Evolutionary conservation across 2,329 filamentous ascomycete genomes (phyloP), one percentile per base, ranked within the genome.

Genomic region (Furcasterigmium furcatum): DNA sequence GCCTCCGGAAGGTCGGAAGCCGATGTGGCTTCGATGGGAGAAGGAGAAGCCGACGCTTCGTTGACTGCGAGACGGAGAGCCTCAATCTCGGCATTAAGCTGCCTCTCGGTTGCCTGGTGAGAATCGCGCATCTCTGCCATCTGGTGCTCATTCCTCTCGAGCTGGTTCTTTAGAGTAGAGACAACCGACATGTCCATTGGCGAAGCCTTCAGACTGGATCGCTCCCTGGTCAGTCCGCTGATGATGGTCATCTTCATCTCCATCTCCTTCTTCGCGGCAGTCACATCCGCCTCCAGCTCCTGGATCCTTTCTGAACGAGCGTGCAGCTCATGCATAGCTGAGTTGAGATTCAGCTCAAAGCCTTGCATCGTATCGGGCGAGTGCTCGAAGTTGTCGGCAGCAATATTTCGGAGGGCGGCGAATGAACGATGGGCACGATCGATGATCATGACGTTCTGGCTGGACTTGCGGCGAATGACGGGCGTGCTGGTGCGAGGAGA

Each of bases 211-310:
- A 96, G 77, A 68, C 91, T 96, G 4, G 90, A 92, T 48, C 95
- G 79, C 66, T 99, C 95, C 44, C 94, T 85, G 4, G 94, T 95
- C 52, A 99, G 75, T 7, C 94, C 94, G 24, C 90, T 89, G 56
- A 99, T 97, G 60, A 99, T 91, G 24, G 89, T 88, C 74, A 92
- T 91, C 79, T 99, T 99, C 51, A 81, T 85, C 61, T 99, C 94
- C 86, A 97, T 95, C 65, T 99, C 94, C 71, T 91, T 96, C 72
- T 89, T 94, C 19, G 91, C 82, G 4, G 82, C 84, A 21, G 84
- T 74, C 46, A 96, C 80, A 55, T 96, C 92, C 6, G 84, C 83
- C 65, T 99, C 94, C 13, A 99, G 75, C 57, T 91, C 85, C 59
- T 95, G 88, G 44, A 96, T 91, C 22, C 91, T 84, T 63, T 97